Base-by-base conservation (phyloP, 2,329 filamentous ascomycete species). In the Phaeoacremonium minimum region DNA sequence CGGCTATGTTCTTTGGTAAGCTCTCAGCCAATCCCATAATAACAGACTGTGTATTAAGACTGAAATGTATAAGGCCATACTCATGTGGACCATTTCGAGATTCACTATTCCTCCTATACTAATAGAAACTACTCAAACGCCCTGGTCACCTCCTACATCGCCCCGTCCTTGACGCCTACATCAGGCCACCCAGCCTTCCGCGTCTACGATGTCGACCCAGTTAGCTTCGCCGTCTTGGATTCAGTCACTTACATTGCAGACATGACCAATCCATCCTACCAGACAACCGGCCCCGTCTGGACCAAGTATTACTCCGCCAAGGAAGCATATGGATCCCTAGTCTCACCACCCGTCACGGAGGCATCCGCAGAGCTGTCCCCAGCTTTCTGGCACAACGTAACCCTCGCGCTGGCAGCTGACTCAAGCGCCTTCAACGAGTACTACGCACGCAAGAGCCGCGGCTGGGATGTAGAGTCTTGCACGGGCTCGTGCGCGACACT, bases 181-280 rank as follows among this genome's bases (percentile, higher is more conserved):
- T 73, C 68, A 1, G 75, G 71, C 18, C 67, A 73, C 44, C 71
- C 76, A 1, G 66, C 74, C 4, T 80, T 80, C 55, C 70, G 73
- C 32, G 66, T 80, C 29, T 78, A 80, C 55, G 64, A 71, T 13
- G 65, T 80, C 38, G 75, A 80, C 47, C 71, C 76, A 0, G 65
- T 64, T 7, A 78, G 74, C 1, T 80, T 71, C 45, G 71, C 58
- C 30, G 61, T 80, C 7, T 54, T 78, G 2, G 76, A 80, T 37
- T 58, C 61, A 19, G 71, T 66, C 4, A 70, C 68, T 2, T 80
- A 79, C 53, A 66, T 69, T 15, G 71, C 75, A 37, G 66, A 78
- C 49, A 69, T 75, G 56, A 60, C 51, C 29, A 53, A 64, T 26
- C 52, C 66, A 0, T 49, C 55, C 7, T 76, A 66, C 46, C 63